Evolutionary conservation across 2,329 filamentous ascomycete species (phyloP).

Genomic region (Beauveria pseudobassiana): DNA sequence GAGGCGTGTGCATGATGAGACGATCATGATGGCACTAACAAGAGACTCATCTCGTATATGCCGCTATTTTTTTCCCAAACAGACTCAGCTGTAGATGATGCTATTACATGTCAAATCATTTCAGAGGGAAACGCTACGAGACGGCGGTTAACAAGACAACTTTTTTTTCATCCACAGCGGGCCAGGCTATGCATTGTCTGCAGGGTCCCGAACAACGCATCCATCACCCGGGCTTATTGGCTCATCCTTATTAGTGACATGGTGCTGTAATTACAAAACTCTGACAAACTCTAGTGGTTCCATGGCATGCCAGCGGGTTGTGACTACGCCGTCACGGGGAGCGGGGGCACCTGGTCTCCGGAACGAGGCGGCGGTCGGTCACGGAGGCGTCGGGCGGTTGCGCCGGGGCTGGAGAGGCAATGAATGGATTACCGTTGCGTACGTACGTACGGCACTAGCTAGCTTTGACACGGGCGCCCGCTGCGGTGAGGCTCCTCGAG

Average conservation of each 20-base stretch:
- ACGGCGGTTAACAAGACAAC: too few species aligned
- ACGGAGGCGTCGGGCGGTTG: neutral
- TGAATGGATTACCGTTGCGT: neutral
- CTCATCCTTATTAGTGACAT: too few species aligned
- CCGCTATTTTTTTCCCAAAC: neutral
- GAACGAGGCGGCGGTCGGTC: neutral
- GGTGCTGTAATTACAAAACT: too few species aligned
- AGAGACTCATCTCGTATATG: neutral
- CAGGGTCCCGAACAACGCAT: constrained; percentile 7
- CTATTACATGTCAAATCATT: neutral
- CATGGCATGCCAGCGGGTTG: too few species aligned
- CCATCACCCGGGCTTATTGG: neutral
- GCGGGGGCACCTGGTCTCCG: too few species aligned
- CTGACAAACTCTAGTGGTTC: too few species aligned
- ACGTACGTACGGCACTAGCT: neutral
- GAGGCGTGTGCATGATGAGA: neutral
- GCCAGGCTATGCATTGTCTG: neutral
- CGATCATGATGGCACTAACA: neutral
- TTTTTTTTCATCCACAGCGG: too few species aligned
- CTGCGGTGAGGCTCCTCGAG: constrained; percentile 4
- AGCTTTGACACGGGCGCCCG: neutral
- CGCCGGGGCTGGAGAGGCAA: neutral
- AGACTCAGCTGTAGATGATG: too few species aligned
- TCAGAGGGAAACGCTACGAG: neutral
- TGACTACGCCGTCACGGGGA: too few species aligned